phyloP scores from a whole-genome alignment of 176 grass and related monocot species.

The Echinochloa phyllopogon region DNA sequence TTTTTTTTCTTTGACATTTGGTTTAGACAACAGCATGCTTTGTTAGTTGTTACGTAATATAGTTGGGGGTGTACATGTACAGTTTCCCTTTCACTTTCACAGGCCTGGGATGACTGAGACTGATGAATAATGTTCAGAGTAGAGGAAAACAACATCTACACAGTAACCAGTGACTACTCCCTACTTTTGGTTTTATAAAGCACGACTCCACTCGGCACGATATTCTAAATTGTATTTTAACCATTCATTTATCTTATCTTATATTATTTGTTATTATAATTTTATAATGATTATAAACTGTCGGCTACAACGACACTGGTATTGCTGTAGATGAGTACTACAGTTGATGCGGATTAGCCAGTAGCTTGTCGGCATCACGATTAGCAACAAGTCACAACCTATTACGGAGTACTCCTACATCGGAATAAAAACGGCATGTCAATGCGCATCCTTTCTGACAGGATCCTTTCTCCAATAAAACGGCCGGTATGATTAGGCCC shows the following conservation, averaged over 20 bases:
- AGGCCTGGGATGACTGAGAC: background rate
- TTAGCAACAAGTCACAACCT: background rate
- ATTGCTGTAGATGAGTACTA: background rate
- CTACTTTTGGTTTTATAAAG: too few species aligned
- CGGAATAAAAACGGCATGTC: background rate
- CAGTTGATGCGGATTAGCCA: background rate
- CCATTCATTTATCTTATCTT: too few species aligned
- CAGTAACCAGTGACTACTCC: too few species aligned
- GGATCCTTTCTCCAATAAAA: constrained; percentile 9
- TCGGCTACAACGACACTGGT: background rate
- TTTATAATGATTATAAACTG: too few species aligned
- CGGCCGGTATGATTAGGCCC: constrained; percentile 22
- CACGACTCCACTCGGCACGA: too few species aligned
- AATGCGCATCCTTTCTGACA: background rate
- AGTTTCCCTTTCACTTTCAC: background rate
- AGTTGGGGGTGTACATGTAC: background rate
- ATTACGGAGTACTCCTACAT: too few species aligned
- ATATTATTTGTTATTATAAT: too few species aligned
- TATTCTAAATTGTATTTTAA: too few species aligned
- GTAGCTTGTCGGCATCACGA: constrained; percentile 15
- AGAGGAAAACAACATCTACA: background rate
- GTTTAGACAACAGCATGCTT: background rate
- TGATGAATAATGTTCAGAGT: background rate
- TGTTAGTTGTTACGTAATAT: background rate
- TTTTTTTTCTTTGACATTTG: background rate